Conservation (phyloP, 495 filamentous ascomycete genomes). For the Aspergillus cristatus region DNA sequence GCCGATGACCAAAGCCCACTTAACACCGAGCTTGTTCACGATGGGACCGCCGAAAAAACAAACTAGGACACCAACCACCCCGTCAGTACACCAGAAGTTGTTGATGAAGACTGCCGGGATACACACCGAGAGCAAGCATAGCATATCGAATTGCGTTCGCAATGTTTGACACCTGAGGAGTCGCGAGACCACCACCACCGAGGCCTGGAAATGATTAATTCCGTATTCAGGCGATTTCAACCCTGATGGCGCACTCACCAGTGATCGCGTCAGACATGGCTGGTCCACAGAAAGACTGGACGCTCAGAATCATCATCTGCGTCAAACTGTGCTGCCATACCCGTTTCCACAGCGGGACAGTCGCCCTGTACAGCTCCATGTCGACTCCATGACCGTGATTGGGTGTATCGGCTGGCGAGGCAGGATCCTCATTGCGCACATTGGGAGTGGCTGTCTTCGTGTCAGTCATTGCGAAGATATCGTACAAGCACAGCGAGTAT, state of each 20-base stretch:
- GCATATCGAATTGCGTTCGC: conserved; percentile 19
- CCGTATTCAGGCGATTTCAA: neutral
- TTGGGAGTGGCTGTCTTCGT: conserved; percentile 6
- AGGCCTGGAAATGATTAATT: conserved; percentile 13
- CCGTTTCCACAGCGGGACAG: conserved; percentile 18
- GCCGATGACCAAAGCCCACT: conserved; percentile 22
- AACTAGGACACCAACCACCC: conserved; percentile 1
- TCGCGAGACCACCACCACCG: conserved; percentile 23
- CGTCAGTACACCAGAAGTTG: neutral
- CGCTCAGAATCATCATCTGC: conserved; percentile 21
- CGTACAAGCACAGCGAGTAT: neutral
- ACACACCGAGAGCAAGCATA: conserved; percentile 17
- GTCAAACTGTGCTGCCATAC: conserved; percentile 25
- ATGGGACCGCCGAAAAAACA: conserved; percentile 21
- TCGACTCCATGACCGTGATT: too few species aligned
- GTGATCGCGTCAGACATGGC: conserved; percentile 19
- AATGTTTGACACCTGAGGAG: conserved; percentile 19
- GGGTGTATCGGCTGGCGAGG: conserved; percentile 1
- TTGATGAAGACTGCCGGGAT: neutral
- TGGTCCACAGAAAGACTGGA: conserved; percentile 12
- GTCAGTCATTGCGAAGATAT: conserved; percentile 8
- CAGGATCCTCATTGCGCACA: neutral
- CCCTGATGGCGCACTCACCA: conserved; percentile 5
- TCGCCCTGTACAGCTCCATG: conserved; percentile 3
- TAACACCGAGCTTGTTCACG: conserved; percentile 24